These are phyloP conservation scores for Lecanosticta acicola DNA, from an alignment of 2,329 filamentous ascomycete species.

Conservation along the genomic window DNA sequence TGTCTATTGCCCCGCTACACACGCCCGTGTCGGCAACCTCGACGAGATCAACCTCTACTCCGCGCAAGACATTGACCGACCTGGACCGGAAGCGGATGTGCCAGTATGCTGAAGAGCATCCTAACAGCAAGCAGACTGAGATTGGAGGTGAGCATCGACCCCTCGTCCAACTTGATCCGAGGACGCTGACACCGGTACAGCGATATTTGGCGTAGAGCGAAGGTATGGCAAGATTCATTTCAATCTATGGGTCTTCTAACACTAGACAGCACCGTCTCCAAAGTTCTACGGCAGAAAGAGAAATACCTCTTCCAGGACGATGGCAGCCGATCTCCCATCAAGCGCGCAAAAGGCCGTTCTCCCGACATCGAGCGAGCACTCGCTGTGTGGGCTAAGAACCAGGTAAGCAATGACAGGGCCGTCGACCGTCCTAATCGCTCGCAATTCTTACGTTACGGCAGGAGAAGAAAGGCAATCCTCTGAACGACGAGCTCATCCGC, in stretches of 20 bases:
- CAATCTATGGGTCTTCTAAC: slow-evolving; percentile 6
- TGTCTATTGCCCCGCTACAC: slow-evolving; percentile 49
- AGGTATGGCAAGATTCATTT: slow-evolving; percentile 57
- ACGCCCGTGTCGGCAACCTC: slow-evolving; percentile 48
- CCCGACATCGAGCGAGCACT: slow-evolving; percentile 90
- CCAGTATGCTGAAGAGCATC: slow-evolving; percentile 84
- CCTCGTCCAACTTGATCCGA: background rate
- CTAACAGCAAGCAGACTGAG: slow-evolving; percentile 86
- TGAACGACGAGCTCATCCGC: slow-evolving; percentile 75
- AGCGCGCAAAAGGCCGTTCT: slow-evolving; percentile 75
- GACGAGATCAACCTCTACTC: slow-evolving; percentile 34
- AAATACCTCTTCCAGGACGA: slow-evolving; percentile 83
- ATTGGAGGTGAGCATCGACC: slow-evolving; percentile 65
- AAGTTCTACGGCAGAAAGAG: slow-evolving; percentile 89
- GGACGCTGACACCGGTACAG: slow-evolving; percentile 42
- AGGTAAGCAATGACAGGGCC: slow-evolving; percentile 16
- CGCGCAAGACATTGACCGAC: slow-evolving; percentile 73
- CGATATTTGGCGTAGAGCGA: slow-evolving; percentile 91
- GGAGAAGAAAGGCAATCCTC: slow-evolving; percentile 65
- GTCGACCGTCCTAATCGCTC: background rate
- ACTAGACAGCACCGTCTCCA: slow-evolving; percentile 81
- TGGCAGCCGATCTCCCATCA: slow-evolving; percentile 71
- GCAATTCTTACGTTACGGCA: slow-evolving; percentile 37
- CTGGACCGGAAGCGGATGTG: slow-evolving; percentile 91
- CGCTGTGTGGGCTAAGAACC: slow-evolving; percentile 76